A percentile compares a stretch with the other conserved stretches of the same genome.
phyloP scores from a whole-genome alignment of 169 alveolate species.

The Neospora caninum region DNA sequence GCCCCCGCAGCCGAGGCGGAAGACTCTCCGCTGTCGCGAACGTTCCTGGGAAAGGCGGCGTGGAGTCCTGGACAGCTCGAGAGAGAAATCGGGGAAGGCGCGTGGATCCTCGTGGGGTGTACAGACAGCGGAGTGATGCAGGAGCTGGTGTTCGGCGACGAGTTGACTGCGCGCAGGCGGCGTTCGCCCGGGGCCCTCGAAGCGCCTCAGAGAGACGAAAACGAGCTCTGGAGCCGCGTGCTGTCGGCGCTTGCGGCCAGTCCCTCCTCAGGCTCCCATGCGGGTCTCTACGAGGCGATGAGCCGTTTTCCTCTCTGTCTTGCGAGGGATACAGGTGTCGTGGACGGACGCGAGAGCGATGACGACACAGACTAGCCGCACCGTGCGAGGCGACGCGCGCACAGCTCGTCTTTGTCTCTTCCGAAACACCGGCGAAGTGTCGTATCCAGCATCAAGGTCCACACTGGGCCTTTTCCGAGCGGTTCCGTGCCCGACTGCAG shows the following conservation, averaged over 20 bases:
- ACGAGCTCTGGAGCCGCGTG: neutral
- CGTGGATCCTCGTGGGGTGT: conserved; percentile 31
- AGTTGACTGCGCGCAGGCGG: neutral
- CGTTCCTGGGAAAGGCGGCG: conserved; percentile 18
- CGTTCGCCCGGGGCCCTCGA: neutral
- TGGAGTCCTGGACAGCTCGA: conserved; percentile 38
- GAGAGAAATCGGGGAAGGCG: conserved; percentile 2
- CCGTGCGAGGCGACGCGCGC: neutral
- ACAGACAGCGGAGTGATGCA: conserved; percentile 36
- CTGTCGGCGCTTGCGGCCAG: conserved; percentile 10
- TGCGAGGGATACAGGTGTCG: neutral
- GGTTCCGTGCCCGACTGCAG: too few relatives aligned
- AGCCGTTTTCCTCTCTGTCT: neutral
- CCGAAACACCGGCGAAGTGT: too few relatives aligned
- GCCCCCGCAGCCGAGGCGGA: too few relatives aligned
- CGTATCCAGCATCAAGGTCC: too few relatives aligned
- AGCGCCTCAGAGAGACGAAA: neutral
- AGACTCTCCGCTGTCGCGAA: neutral
- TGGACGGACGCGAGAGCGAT: neutral
- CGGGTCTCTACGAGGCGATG: conserved; percentile 11
- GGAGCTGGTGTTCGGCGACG: conserved; percentile 6
- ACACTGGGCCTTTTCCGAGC: too few relatives aligned
- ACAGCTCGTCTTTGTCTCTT: too few relatives aligned
- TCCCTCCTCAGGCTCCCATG: neutral
- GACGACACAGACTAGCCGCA: neutral